phyloP scores from a whole-genome alignment of 2,329 filamentous ascomycete species.

The Fusarium sterilihyphosum region DNA sequence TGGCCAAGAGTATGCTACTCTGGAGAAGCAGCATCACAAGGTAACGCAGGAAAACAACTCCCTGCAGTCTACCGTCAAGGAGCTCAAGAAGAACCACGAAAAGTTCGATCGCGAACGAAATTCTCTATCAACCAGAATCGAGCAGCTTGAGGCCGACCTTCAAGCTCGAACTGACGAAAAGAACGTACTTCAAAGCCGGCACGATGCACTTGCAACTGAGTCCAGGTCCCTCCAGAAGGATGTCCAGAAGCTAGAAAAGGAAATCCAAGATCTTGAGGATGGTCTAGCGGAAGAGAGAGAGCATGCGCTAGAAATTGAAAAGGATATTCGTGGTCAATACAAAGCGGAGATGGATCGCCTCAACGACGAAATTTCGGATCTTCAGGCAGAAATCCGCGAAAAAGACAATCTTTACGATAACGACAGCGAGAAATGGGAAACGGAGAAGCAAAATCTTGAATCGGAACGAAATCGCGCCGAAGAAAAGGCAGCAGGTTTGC shows the following conservation, averaged over 20 bases:
- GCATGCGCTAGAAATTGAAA: constrained; percentile 68
- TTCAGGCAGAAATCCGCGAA: constrained; percentile 73
- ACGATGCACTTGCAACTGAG: constrained; percentile 73
- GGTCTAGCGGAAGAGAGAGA: constrained; percentile 65
- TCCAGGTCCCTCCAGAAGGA: constrained; percentile 74
- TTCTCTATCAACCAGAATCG: constrained; percentile 60
- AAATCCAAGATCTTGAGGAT: constrained; percentile 59
- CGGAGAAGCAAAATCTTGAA: constrained; percentile 69
- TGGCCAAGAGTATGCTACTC: constrained; percentile 58
- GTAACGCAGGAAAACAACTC: constrained; percentile 59
- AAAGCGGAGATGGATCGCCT: constrained; percentile 60
- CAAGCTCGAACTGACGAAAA: constrained; percentile 71
- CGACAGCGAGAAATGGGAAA: constrained; percentile 78
- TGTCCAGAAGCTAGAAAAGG: constrained; percentile 60
- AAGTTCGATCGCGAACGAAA: constrained; percentile 44
- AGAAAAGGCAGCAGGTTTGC: constrained; percentile 72
- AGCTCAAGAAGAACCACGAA: constrained; percentile 49
- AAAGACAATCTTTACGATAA: constrained; percentile 77
- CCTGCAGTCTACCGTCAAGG: constrained; percentile 56
- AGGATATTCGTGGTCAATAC: constrained; percentile 61
- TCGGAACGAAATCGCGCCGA: constrained; percentile 73
- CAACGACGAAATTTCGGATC: constrained; percentile 67
- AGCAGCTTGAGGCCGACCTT: constrained; percentile 68
- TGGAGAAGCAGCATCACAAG: constrained; percentile 62
- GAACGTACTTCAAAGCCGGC: constrained; percentile 72